phyloP scores from a whole-genome alignment of 176 grass and related monocot species.

The Oryza australiensis region DNA sequence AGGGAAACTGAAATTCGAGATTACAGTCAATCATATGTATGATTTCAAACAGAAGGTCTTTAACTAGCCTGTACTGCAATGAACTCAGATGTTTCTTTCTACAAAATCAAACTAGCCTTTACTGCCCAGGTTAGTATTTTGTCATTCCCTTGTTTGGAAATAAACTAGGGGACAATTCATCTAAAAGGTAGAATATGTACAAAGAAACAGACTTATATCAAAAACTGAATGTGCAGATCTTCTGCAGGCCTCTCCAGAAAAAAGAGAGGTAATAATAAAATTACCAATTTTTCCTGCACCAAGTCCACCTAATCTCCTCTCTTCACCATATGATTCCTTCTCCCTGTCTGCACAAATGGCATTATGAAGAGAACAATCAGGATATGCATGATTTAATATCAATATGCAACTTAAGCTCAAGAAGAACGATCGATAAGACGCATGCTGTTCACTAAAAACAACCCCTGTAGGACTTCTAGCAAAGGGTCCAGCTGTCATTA shows the following conservation, averaged over 20 bases:
- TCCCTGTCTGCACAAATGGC: slow-evolving; percentile 51
- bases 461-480: background rate
- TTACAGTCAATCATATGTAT: background rate
- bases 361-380: slow-evolving; percentile 1
- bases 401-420: slow-evolving; percentile 1
- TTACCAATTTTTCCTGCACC: slow-evolving; percentile 62
- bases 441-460: background rate
- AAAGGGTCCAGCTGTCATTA: background rate
- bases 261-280: background rate
- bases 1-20: background rate
- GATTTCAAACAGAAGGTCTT: background rate
- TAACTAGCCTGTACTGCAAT: too few species aligned
- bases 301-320: slow-evolving; percentile 57
- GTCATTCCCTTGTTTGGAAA: background rate
- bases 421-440: background rate
- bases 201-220: background rate
- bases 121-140: slow-evolving; percentile 9
- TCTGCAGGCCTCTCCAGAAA: background rate
- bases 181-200: background rate
- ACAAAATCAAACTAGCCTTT: slow-evolving; percentile 14
- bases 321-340: slow-evolving; percentile 44
- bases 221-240: background rate
- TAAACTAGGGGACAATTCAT: slow-evolving; percentile 17
- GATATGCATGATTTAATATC: background rate
- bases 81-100: background rate